Evolutionary conservation across 345 rosid species (phyloP), one percentile per base, ranked within the genome.

Genomic region (Rhodamnia argentea): DNA sequence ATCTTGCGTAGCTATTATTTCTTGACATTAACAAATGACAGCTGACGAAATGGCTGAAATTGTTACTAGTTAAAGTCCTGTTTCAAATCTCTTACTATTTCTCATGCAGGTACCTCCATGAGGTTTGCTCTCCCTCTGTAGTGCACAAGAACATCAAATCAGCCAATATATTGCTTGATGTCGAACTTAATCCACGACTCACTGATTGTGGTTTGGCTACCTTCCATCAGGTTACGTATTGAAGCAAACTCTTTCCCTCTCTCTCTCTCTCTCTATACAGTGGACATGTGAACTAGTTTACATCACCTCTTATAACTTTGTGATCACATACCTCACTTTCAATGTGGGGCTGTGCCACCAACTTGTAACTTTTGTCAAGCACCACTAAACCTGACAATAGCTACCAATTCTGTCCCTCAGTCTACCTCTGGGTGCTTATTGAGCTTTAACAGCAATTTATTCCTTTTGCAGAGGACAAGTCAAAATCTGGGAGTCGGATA

Each of bases 141-240:
- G 89, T 94, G 89, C 99, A 96, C 92, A 95, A 97, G 94, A 96
- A 94, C 90, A 94, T 97, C 91, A 97, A 97, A 89, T 97, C 99
- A 50, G 91, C 99, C 7, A 97, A 95, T 85, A 94, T 97, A 86
- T 91, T 97, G 93, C 96, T 97, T 13, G 99, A 97, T 89, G 87
- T 88, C 60, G 99, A 97, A 58, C 95, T 96, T 88, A 96, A 84
- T 90, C 98, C 99, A 82, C 95, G 84, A 70, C 93, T 97, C 14
- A 90, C 96, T 0, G 99, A 97, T 90, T 94, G 95, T 76, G 99
- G 99, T 50, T 82, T 96, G 90, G 94, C 95, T 7, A 92, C 89
- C 90, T 95, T 94, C 86, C 95, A 95, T 87, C 92, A 92, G 88
- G 99, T 95, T 70, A 88, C 88, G 81, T 16, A 54, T 55, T 50